phyloP scores from a whole-genome alignment of 352 stramenopile genomes.

The Globisporangium orthogonon region DNA sequence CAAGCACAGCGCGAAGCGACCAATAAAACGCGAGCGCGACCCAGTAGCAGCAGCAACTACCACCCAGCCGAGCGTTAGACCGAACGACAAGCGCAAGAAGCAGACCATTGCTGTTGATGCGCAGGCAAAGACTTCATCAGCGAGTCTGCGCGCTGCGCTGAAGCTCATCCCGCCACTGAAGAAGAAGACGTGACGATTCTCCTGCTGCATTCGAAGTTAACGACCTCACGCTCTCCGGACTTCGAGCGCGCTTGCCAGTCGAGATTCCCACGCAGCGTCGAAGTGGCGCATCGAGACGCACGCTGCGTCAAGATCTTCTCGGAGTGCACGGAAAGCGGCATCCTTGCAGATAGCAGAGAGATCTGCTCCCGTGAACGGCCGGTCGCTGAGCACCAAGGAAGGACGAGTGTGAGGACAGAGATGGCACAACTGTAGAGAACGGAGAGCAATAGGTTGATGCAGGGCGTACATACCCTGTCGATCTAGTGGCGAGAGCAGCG shows the following conservation, averaged over 20 bases:
- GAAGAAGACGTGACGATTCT: neutral
- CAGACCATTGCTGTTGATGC: neutral
- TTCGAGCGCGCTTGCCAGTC: constrained; percentile 6
- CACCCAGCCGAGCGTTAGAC: neutral
- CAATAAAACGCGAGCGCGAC: neutral
- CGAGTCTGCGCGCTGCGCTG: constrained; percentile 11
- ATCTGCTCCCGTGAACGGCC: constrained; percentile 53
- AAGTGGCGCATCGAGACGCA: constrained; percentile 38
- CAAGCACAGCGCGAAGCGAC: neutral
- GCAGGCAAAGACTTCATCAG: neutral
- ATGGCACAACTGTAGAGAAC: neutral
- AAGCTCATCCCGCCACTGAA: constrained; percentile 12
- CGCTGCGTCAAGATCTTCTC: constrained; percentile 40
- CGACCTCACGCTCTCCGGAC: constrained; percentile 17
- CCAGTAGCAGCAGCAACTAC: neutral
- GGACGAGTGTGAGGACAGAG: constrained; percentile 6
- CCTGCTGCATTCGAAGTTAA: neutral
- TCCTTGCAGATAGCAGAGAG: constrained; percentile 71
- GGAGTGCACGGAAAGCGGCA: constrained; percentile 70
- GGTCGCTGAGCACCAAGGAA: constrained; percentile 15
- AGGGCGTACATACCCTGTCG: constrained; percentile 24
- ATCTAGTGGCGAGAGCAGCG: constrained; percentile 23
- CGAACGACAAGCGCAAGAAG: neutral
- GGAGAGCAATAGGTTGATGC: neutral
- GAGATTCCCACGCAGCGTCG: constrained; percentile 38